A percentile compares a stretch with the other conserved stretches of the same genome.
Evolutionary conservation across 2,329 filamentous ascomycete genomes (phyloP).

Genomic region (Fusarium nelsonii): DNA sequence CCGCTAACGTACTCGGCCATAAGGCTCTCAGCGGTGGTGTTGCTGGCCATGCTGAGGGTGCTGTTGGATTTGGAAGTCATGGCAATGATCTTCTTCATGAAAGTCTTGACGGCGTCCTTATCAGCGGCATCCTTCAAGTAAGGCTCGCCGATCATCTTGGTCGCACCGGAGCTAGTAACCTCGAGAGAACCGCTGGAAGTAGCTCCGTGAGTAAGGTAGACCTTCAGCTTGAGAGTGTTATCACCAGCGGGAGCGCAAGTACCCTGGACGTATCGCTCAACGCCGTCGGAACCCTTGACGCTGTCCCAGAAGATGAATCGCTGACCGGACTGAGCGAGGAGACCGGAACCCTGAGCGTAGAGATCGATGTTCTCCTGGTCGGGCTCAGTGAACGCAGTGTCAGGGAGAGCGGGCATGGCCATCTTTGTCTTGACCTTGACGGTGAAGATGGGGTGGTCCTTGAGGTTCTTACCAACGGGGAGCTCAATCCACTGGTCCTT

Average conservation of each 20-base stretch:
- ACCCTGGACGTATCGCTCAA: slow-evolving; percentile 57
- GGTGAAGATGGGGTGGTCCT: slow-evolving; percentile 65
- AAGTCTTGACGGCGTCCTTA: slow-evolving; percentile 60
- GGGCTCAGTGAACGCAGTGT: slow-evolving; percentile 45
- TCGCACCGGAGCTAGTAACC: slow-evolving; percentile 56
- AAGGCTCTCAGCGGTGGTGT: slow-evolving; percentile 62
- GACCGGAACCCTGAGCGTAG: slow-evolving; percentile 54
- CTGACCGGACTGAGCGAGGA: slow-evolving; percentile 60
- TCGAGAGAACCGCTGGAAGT: slow-evolving; percentile 60
- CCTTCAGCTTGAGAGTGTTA: slow-evolving; percentile 59
- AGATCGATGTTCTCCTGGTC: slow-evolving; percentile 49
- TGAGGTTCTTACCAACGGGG: slow-evolving; percentile 70
- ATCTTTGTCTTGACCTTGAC: slow-evolving; percentile 57
- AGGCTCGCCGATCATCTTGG: slow-evolving; percentile 56
- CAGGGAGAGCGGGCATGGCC: slow-evolving; percentile 52
- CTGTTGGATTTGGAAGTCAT: slow-evolving; percentile 71
- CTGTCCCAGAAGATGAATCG: slow-evolving; percentile 62
- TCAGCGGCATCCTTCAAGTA: slow-evolving; percentile 52
- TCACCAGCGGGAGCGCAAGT: slow-evolving; percentile 59
- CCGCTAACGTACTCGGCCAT: slow-evolving; percentile 65
- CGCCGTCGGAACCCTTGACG: slow-evolving; percentile 56
- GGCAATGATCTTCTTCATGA: slow-evolving; percentile 72
- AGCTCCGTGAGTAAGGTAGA: slow-evolving; percentile 65
- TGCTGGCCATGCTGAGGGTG: slow-evolving; percentile 64
- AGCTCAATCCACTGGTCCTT: slow-evolving; percentile 67